phyloP scores from a whole-genome alignment of 768 basidiomycete genomes.

The Leccinum uliginosum region DNA sequence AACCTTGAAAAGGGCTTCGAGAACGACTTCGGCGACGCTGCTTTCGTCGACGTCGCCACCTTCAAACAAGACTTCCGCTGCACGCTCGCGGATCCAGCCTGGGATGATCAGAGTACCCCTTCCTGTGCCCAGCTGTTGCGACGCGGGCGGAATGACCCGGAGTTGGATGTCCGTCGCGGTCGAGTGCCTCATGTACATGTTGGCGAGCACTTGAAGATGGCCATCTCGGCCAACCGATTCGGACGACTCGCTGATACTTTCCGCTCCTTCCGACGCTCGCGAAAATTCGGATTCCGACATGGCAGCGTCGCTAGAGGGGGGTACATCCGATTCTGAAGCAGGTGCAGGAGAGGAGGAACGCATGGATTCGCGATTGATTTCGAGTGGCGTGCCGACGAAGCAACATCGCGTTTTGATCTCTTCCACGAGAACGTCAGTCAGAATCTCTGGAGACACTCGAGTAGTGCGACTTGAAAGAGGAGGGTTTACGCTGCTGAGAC shows the following conservation, averaged over 20 bases:
- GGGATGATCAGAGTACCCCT: slow-evolving; percentile 79
- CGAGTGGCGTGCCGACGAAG: slow-evolving; percentile 71
- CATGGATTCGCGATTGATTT: slow-evolving; percentile 30
- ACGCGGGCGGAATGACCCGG: slow-evolving; percentile 60
- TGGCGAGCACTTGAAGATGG: slow-evolving; percentile 23
- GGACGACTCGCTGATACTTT: slow-evolving; percentile 46
- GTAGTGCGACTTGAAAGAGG: slow-evolving; percentile 59
- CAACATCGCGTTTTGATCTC: slow-evolving; percentile 88
- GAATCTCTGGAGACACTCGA: slow-evolving; percentile 72
- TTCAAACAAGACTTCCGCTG: slow-evolving; percentile 87
- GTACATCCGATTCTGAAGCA: slow-evolving; percentile 37
- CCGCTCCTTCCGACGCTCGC: slow-evolving; percentile 42
- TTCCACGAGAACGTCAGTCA: slow-evolving; percentile 80
- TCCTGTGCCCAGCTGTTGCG: slow-evolving; percentile 68
- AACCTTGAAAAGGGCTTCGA: slow-evolving; percentile 77
- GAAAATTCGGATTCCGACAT: slow-evolving; percentile 68
- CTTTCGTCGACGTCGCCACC: slow-evolving; percentile 85
- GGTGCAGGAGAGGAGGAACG: slow-evolving; percentile 30
- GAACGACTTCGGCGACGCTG: slow-evolving; percentile 76
- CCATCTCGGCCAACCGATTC: background rate
- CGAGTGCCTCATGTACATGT: slow-evolving; percentile 39
- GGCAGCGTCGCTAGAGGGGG: slow-evolving; percentile 51
- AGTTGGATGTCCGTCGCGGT: slow-evolving; percentile 72
- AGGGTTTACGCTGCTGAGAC: slow-evolving; percentile 59
- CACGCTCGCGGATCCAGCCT: slow-evolving; percentile 92